These are phyloP conservation scores for Metschnikowia proteae DNA, from an alignment of 805 yeast species.

Conservation along the genomic window DNA sequence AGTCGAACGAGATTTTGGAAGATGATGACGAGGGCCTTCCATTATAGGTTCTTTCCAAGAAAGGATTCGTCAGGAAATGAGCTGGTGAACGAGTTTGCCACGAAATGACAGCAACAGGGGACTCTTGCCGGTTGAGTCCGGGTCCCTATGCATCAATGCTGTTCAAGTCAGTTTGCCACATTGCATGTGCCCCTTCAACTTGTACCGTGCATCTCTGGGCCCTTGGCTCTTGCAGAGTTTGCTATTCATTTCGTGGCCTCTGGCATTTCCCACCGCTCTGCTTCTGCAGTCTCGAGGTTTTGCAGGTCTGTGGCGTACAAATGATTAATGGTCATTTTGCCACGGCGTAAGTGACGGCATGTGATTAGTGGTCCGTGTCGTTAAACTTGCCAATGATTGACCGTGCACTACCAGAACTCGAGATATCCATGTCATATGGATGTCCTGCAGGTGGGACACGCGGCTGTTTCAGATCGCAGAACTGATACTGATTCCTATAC, in stretches of 20 bases:
- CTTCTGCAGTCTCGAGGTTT: not conserved
- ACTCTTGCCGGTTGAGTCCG: too few species aligned
- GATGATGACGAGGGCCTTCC: conserved; percentile 10
- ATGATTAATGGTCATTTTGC: not conserved
- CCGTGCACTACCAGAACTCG: not conserved
- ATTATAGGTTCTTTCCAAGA: not conserved
- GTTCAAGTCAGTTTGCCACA: too few species aligned
- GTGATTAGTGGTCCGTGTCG: not conserved
- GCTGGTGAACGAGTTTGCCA: too few species aligned
- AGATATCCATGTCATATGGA: not conserved
- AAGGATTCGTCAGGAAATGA: too few species aligned
- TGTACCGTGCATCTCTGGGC: too few species aligned
- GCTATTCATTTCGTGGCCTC: too few species aligned
- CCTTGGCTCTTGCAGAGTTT: too few species aligned
- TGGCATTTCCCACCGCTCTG: too few species aligned
- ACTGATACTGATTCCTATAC: not conserved
- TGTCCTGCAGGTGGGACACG: not conserved
- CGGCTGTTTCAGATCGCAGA: conserved; percentile 1
- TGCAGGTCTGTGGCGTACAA: not conserved
- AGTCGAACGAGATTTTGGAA: conserved; percentile 12
- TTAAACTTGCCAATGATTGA: not conserved
- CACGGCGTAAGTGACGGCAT: not conserved
- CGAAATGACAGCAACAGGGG: too few species aligned
- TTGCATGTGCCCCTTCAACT: too few species aligned
- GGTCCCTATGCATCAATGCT: too few species aligned